Base-by-base conservation (phyloP, 75 land plant species). In the Cunninghamia lanceolata region DNA sequence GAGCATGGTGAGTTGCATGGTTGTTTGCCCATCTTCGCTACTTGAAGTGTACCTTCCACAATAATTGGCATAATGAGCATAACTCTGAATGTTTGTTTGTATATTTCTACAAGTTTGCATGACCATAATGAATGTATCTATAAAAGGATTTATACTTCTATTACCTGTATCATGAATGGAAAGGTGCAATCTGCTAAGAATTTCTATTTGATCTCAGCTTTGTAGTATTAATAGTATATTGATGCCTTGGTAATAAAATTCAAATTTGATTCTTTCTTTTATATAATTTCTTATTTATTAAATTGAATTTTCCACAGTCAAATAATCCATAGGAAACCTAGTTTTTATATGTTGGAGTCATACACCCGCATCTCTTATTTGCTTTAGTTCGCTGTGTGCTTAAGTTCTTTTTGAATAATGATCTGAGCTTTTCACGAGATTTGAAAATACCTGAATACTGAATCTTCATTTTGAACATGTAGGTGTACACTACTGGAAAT, bases 401-500 rank as follows among this genome's bases (percentile, higher is more conserved):
- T 25, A 9, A 28, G 21, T 75, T 85, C 28, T 84, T 84, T 30
- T 21, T 76, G 36, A 56, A 56, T 21, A 11, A 13, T 71, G 32
- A 11, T 4, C 50, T 80, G 82, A 43, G 4, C 14, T 43, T 75
- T 82, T 28, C 46, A 42, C 15, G 45, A 75, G 83, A 38, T 28
- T 80, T 70, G 77, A 43, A 35, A 82, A 70, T 84, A 40, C 42
- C 32, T 75, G 34, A 52, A 21, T 15, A 36, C 30, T 73, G 14
- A 28, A 84, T 42, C 75, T 70, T 68, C 50, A 19, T 36, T 19
- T 38, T 39, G 47, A 42, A 81, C 39, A 82, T 86, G 32, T 87
- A 96, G 98, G 98, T 98, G 47, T 96, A 96, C 84, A 94, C 99
- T 0, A 91, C 74, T 32, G 98, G 96, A 56, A 98, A 98, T 84